Base-by-base conservation (phyloP, 1,139 yeast genomes). In the Geotrichum citri-aurantii region DNA sequence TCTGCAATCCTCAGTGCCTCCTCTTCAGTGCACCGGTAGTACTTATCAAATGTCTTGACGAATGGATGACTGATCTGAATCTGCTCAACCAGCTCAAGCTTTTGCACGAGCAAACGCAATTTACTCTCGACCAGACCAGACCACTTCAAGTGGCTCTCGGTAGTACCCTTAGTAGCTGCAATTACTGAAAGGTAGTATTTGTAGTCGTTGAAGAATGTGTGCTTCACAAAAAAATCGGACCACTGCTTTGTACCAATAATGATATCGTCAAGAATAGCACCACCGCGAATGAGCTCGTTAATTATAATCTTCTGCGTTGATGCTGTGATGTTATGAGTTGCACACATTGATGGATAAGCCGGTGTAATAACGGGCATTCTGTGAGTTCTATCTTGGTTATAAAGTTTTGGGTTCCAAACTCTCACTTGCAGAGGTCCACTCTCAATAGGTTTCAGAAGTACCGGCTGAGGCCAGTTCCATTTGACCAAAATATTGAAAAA, bases 381-480 rank as follows among this genome's bases (percentile, higher is more conserved):
- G 73, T 93, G 99, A 40, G 83, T 84, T 60, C 96, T 81, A 70
- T 93, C 99, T 65, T 83, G 88, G 1, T 92, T 85, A 68, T 93
- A 93, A 3, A 93, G 75, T 64, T 87, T 81, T 6, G 99, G 99
- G 69, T 93, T 93, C 99, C 99, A 93, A 4, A 93, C 96, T 62
- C 96, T 80, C 0, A 91, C 98, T 66, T 92, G 97, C 52, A 95
- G 75, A 0, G 99, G 98, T 0, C 99, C 99, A 73, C 92, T 98
- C 69, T 95, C 99, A 62, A 93, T 93, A 10, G 83, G 93, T 68
- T 91, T 92, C 58, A 93, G 77, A 52, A 93, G 76, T 1, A 93
- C 98, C 0, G 99, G 99, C 71, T 93, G 97, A 0, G 99, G 99
- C 99, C 99, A 93, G 66, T 82, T 85, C 99, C 99, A 93, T 70